Evolutionary conservation across 768 basidiomycete species (phyloP), one percentile per base, ranked within the genome.

Genomic region (Lenzites betulinus): DNA sequence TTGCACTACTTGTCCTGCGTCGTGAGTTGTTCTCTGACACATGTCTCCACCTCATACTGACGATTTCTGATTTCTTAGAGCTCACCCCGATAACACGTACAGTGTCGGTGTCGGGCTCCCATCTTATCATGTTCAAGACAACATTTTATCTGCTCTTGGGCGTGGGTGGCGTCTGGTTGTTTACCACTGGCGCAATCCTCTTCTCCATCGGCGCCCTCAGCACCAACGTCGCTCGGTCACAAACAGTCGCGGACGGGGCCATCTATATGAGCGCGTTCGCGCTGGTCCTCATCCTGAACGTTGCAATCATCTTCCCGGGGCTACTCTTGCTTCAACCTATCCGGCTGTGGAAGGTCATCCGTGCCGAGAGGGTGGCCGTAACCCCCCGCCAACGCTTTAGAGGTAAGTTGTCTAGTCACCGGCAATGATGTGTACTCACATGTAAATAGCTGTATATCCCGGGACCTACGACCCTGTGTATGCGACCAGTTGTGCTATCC

Each of bases 341-440:
- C 36, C 80, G 85, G 30, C 72, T 92, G 25, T 84, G 83, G 82
- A 77, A 71, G 51, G 81, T 88, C 20, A 60, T 83, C 41, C 77
- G 78, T 30, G 79, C 82, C 3, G 83, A 88, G 68, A 80, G 75
- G 59, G 76, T 78, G 33, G 86, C 88, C 11, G 67, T 88, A 22
- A 94, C 92, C 8, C 92, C 92, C 46, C 79, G 92, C 39, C 87
- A 93, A 71, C 79, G 83, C 20, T 94, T 92, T 75, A 76, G 91
- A 77, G 84, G 91, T 91, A 65, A 59, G 83, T 73, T 18, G 18
- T 2, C n/a, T 44, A 13, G n/a, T 23, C 35, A 3, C 13, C 63
- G 20, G 43, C 22, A 0, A 28, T 18, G 13, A 7, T 56, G 3
- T 26, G 6, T 15, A 35, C 58, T 30, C 41, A 51, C 3, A 1